Percentiles rank a stretch among this genome's conserved stretches.
Evolutionary conservation across 1,284 basidiomycete genomes (phyloP).

Genomic region (Moniliella sp.): DNA sequence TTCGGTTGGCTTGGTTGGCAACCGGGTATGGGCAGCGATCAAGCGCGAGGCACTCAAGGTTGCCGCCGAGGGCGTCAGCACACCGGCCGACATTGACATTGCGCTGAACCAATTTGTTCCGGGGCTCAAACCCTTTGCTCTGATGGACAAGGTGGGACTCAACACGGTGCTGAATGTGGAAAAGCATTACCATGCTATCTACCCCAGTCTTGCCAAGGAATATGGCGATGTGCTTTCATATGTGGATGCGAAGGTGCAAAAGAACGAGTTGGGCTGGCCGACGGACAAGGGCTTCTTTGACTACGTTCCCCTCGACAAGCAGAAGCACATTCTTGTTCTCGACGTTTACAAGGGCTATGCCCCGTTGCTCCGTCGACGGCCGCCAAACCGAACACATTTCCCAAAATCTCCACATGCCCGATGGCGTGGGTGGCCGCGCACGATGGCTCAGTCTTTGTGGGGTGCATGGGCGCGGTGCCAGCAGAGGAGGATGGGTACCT

Average conservation of each 20-base stretch:
- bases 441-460: too few species aligned
- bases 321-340: slow-evolving; percentile 2
- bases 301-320: slow-evolving; percentile 2
- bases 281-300: slow-evolving; percentile 5
- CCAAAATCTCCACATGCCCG: not conserved
- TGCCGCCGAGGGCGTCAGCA: slow-evolving; percentile 41
- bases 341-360: slow-evolving; percentile 2
- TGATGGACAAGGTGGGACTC: slow-evolving; percentile 3
- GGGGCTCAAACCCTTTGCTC: slow-evolving; percentile 1
- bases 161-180: slow-evolving; percentile 2
- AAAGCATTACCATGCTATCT: slow-evolving; percentile 1
- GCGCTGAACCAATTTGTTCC: not conserved
- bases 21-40: slow-evolving; percentile 4
- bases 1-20: slow-evolving; percentile 3
- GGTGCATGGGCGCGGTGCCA: too few species aligned
- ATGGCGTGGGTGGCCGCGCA: slow-evolving; percentile 1
- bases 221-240: slow-evolving; percentile 3
- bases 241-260: not conserved
- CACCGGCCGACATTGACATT: not conserved
- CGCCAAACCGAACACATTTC: not conserved
- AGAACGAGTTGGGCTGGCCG: slow-evolving; percentile 1
- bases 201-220: slow-evolving; percentile 1
- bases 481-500: too few species aligned
- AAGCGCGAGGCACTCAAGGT: slow-evolving; percentile 47
- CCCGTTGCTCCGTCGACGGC: slow-evolving; percentile 1